A percentile compares a stretch with the other conserved stretches of the same genome.
phyloP scores from a whole-genome alignment of 2,329 filamentous ascomycete species.

The Nothomitra cinnamomea region DNA sequence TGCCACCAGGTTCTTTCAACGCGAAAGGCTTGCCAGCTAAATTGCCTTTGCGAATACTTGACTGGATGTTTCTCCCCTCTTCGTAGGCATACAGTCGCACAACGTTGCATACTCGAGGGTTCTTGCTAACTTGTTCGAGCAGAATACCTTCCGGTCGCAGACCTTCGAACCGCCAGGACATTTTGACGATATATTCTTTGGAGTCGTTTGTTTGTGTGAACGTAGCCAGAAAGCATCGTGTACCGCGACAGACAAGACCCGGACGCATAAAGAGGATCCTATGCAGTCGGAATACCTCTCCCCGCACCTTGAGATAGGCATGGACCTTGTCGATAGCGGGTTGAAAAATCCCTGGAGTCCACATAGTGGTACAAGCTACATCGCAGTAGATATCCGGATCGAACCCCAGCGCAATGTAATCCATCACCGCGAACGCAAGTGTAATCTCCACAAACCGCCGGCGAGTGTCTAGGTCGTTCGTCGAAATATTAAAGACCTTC shows the following conservation, averaged over 20 bases:
- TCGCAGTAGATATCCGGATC: not conserved
- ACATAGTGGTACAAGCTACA: not conserved
- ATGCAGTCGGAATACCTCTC: not conserved
- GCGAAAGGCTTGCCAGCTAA: no score
- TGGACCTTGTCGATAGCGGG: not conserved
- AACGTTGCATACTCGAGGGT: not conserved
- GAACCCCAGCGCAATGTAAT: not conserved
- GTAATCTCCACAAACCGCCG: constrained; percentile 16
- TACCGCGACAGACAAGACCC: not conserved
- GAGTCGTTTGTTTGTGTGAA: not conserved
- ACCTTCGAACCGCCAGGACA: not conserved
- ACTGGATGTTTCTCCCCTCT: not conserved
- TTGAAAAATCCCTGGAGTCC: not conserved
- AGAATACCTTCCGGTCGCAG: not conserved
- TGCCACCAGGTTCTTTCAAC: no score
- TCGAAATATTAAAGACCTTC: constrained; percentile 18
- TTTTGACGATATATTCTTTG: not conserved
- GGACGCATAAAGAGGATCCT: not conserved
- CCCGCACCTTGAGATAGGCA: not conserved
- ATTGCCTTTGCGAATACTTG: no score
- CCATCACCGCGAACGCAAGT: not conserved
- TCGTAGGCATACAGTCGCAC: not conserved
- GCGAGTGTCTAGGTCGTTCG: constrained; percentile 14
- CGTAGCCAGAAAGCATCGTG: not conserved
- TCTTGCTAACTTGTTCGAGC: not conserved